These are phyloP conservation scores for Dactylis glomerata DNA, from an alignment of 176 grass and related monocot genomes.

Conservation along the genomic window DNA sequence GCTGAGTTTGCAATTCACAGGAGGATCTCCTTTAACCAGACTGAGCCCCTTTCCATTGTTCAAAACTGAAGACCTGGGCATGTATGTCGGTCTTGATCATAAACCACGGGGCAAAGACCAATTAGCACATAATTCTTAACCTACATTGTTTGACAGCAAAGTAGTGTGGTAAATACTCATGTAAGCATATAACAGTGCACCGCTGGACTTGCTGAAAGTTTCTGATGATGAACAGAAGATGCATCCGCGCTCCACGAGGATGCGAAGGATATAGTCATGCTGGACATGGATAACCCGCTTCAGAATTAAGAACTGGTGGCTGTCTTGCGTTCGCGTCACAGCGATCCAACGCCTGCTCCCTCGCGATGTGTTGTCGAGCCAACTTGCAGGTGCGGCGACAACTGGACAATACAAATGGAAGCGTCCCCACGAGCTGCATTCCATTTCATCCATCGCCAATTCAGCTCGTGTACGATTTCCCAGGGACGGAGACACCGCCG, in stretches of 20 bases:
- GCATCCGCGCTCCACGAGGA: not conserved
- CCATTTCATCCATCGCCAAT: not conserved
- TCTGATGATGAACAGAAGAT: not conserved
- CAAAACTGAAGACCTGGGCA: not conserved
- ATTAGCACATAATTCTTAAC: not conserved
- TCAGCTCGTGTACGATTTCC: constrained; percentile 16
- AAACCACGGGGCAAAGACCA: not conserved
- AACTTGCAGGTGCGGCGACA: constrained; percentile 6
- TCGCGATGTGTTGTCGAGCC: not conserved
- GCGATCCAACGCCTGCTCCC: not conserved
- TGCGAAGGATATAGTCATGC: not conserved
- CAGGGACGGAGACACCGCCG: constrained; percentile 7
- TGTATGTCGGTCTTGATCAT: not conserved
- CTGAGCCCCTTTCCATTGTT: not conserved
- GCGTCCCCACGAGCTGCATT: constrained; percentile 10
- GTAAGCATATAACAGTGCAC: not conserved
- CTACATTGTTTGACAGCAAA: not conserved
- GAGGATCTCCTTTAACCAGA: not conserved
- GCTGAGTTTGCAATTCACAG: not conserved
- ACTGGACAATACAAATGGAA: constrained; percentile 5
- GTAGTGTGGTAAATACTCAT: not conserved
- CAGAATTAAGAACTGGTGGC: constrained; percentile 2
- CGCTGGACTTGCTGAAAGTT: not conserved
- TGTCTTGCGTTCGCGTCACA: constrained; percentile 8
- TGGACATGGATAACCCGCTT: not conserved